Evolutionary conservation across 2,329 filamentous ascomycete genomes (phyloP), one percentile per base, ranked within the genome.

Genomic region (Penicillium sp.): DNA sequence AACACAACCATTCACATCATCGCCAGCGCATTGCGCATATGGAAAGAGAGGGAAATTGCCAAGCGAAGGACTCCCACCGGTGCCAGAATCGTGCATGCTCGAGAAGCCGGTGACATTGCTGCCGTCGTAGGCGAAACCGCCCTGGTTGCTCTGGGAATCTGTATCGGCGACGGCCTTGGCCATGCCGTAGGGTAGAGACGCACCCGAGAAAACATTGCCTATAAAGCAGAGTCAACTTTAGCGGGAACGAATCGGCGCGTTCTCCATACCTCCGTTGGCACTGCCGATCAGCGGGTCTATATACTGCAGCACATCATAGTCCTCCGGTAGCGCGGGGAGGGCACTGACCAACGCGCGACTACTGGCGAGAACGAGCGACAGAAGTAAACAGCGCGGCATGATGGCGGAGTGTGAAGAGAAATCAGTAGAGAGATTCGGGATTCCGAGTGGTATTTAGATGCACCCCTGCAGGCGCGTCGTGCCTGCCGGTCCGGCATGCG

Each of bases 31-130:
- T 31, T 75, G 74, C 8, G 77, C 70, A 58, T 87, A 84, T 0
- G 86, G 78, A 57, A 89, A 89, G 1, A 89, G 71, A 1, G 86
- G 82, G 47, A 89, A 89, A 61, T 88, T 88, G 5, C 86, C 86
- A 1, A 89, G 72, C 4, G 83, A 87, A 0, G 85, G 83, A 9
- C 68, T 61, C 29, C 72, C 73, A 45, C 75, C 76, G 39, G 75
- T 78, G 8, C 76, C 76, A 12, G 69, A 73, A 57, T 79, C 77
- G 49, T 79, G 77, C 68, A 78, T 71, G 7, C 70, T 66, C 7
- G 67, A 71, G 61, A 81, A 81, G 9, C 78, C 78, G 9, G 74
- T 76, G 42, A 81, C 68, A 33, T 68, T 73, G 49, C 72, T 75
- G 13, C 73, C 75, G 54, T 81, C 78, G 1, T 73, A 74, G 6